Percentiles rank a stretch among this genome's conserved stretches.
Evolutionary conservation across 805 yeast species (phyloP).

Genomic region (Cyberlindnera sargentensis): DNA sequence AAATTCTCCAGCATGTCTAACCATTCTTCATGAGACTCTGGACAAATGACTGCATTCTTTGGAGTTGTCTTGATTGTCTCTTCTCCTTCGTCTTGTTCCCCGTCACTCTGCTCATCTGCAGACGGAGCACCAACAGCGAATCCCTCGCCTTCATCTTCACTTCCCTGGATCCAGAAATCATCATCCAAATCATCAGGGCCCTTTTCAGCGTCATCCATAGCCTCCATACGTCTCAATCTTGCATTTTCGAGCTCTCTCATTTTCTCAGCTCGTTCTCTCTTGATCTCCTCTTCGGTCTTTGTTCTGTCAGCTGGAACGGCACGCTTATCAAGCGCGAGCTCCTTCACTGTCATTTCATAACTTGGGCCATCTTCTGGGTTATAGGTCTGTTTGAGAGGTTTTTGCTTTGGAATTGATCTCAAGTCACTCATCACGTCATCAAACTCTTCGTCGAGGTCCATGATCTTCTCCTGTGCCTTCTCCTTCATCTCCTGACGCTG

Average conservation of each 20-base stretch:
- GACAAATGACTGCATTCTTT: constrained; percentile 33
- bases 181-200: constrained; percentile 65
- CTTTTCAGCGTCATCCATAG: constrained; percentile 38
- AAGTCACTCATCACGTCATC: constrained; percentile 60
- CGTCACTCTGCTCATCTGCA: constrained; percentile 16
- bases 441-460: constrained; percentile 66
- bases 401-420: constrained; percentile 27
- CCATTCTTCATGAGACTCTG: constrained; percentile 39
- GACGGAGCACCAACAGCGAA: constrained; percentile 33
- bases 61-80: constrained; percentile 5
- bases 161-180: constrained; percentile 59
- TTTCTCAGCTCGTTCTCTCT: constrained; percentile 52
- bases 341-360: constrained; percentile 62
- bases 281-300: constrained; percentile 66
- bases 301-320: constrained; percentile 80
- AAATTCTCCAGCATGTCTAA: constrained; percentile 27
- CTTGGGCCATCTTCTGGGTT: constrained; percentile 36
- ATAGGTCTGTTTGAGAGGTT: constrained; percentile 6
- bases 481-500: constrained; percentile 66
- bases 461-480: constrained; percentile 50
- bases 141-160: constrained; percentile 39
- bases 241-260: constrained; percentile 59
- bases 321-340: constrained; percentile 61
- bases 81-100: constrained; percentile 24
- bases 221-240: constrained; percentile 69